Base-by-base conservation (phyloP, 352 stramenopile species). In the Globisporangium splendens region DNA sequence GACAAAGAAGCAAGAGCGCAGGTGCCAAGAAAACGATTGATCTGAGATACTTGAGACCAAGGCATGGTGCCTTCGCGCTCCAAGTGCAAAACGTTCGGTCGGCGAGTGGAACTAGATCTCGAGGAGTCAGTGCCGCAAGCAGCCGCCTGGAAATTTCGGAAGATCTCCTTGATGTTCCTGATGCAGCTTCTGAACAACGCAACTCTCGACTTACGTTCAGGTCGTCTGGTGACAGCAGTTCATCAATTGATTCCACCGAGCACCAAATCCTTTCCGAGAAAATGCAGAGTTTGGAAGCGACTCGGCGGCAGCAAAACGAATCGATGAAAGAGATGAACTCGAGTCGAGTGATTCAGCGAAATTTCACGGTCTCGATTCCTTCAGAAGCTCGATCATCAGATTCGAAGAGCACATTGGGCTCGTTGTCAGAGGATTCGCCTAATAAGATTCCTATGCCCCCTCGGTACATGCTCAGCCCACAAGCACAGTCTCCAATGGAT, bases 1-100 rank as follows among this genome's bases (percentile, higher is more conserved):
- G 58, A 13, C 38, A 39, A 13, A 51, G 46, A n/a, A 68, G 48
- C 41, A 50, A 55, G 28, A 58, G 53, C n/a, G 52, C 54, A 8
- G 64, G 46, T 6, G 60, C 48, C 13, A 60, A 62, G 35, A 78
- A 73, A 53, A 59, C 73, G 15, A 69, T 78, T 21, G 58, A 78
- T 33, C 43, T 78, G 6, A 71, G 68, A 58, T 64, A 60, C 11
- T 49, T 78, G 18, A 50, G 62, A 13, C 53, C 46, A 49, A 61
- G 52, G n/a, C 43, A 41, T 1, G 63, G 61, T 42, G 44, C 46
- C 8, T 24, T 50, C 28, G 63, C 44, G 5, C 68, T 50, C 42
- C 60, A 65, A n/a, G 22, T 54, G 20, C 38, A 66, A 44, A 54
- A 33, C 15, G 22, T 14, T 18, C 10, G 21, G 7, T 10, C 35